A percentile compares a stretch with the other conserved stretches of the same genome.
Conservation (phyloP, 306 rosid genomes). For the Dalbergia cochinchinensis region DNA sequence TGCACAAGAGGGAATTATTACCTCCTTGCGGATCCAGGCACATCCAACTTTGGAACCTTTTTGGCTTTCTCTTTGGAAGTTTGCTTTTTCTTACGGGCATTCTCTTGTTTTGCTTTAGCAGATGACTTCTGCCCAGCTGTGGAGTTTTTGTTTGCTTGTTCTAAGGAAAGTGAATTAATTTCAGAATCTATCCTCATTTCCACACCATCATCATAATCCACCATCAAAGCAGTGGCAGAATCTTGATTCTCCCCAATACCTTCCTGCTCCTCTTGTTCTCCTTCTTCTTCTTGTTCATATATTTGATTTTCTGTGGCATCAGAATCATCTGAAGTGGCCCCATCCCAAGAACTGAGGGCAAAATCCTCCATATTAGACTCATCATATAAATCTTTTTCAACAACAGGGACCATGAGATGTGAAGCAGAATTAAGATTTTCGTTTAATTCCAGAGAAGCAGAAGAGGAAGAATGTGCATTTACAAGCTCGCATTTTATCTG, state of each 20-base stretch:
- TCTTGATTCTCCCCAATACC: slow-evolving; percentile 47
- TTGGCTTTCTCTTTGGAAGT: slow-evolving; percentile 54
- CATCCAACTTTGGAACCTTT: slow-evolving; percentile 48
- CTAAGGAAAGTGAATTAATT: slow-evolving; percentile 42
- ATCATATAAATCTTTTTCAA: slow-evolving; percentile 46
- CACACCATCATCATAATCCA: slow-evolving; percentile 40
- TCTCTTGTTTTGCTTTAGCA: slow-evolving; percentile 51
- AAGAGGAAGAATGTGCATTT: slow-evolving; percentile 48
- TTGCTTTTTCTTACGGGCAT: slow-evolving; percentile 49
- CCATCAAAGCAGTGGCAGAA: slow-evolving; percentile 29
- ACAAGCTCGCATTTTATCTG: slow-evolving; percentile 76
- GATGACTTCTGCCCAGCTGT: slow-evolving; percentile 47
- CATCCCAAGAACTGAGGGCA: slow-evolving; percentile 50
- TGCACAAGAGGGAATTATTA: slow-evolving; percentile 36
- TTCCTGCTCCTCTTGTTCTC: slow-evolving; percentile 50
- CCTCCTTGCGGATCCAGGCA: slow-evolving; percentile 86
- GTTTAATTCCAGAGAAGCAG: slow-evolving; percentile 38
- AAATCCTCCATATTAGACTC: slow-evolving; percentile 42
- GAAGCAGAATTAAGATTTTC: slow-evolving; percentile 31
- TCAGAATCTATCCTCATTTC: slow-evolving; percentile 49
- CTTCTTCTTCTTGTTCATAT: slow-evolving; percentile 43
- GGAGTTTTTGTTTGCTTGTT: slow-evolving; percentile 45
- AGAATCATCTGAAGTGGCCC: slow-evolving; percentile 49
- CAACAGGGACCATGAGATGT: slow-evolving; percentile 35
- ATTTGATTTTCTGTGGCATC: slow-evolving; percentile 49